Conservation (phyloP, 208 protist genomes). For the Acanthamoeba triangularis region DNA sequence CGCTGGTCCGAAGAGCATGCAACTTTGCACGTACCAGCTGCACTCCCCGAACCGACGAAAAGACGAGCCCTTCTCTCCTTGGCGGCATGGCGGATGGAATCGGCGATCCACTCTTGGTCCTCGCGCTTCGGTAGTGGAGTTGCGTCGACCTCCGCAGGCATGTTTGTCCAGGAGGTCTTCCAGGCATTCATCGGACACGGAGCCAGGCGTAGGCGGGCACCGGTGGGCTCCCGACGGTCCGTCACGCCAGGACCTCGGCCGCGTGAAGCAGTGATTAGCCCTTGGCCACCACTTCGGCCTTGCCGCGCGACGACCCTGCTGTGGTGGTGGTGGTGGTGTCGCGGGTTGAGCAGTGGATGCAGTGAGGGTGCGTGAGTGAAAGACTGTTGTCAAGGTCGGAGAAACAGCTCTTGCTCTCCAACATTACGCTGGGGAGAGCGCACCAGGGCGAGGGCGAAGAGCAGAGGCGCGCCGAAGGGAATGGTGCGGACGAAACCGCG, state of each 20-base stretch:
- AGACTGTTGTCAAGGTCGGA: too few relatives aligned
- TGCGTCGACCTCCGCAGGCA: not conserved
- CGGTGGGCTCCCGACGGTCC: not conserved
- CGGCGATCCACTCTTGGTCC: slow-evolving; percentile 17
- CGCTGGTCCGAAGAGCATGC: too few relatives aligned
- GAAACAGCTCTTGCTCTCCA: too few relatives aligned
- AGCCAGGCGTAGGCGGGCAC: not conserved
- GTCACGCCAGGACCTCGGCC: not conserved
- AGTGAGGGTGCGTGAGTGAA: too few relatives aligned
- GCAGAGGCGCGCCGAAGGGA: too few relatives aligned
- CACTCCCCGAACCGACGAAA: not conserved
- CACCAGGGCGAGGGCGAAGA: too few relatives aligned
- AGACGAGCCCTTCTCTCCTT: slow-evolving; percentile 8
- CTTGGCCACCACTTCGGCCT: not conserved
- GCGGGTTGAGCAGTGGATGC: too few relatives aligned
- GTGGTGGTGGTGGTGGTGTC: not conserved
- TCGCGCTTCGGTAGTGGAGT: slow-evolving; percentile 5
- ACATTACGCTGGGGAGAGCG: too few relatives aligned
- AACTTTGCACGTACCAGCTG: too few relatives aligned
- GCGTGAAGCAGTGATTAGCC: not conserved
- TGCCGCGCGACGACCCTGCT: not conserved
- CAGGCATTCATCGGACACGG: not conserved
- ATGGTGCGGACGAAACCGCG: too few relatives aligned
- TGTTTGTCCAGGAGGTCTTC: not conserved
- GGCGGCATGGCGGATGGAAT: not conserved